These are phyloP conservation scores for Fusarium chaquense DNA, from an alignment of 2,329 filamentous ascomycete species.

Conservation along the genomic window DNA sequence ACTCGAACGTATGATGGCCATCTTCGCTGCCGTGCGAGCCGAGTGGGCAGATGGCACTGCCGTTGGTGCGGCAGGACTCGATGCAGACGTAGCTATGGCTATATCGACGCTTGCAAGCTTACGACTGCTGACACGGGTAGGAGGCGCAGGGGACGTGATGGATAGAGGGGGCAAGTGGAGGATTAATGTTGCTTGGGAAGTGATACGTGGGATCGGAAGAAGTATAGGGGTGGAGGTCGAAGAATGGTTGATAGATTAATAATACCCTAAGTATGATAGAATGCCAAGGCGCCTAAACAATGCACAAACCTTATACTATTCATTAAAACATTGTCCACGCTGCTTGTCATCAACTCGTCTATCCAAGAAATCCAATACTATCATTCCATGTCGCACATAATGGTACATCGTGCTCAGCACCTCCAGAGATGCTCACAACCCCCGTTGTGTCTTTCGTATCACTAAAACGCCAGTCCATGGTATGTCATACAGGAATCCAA, in stretches of 20 bases:
- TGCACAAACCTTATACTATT: neutral
- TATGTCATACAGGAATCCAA: conserved; percentile 36
- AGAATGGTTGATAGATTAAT: conserved; percentile 78
- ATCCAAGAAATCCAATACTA: conserved; percentile 31
- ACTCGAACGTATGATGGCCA: conserved; percentile 81
- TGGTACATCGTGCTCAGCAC: conserved; percentile 38
- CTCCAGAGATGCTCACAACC: conserved; percentile 10
- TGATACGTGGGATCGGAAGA: conserved; percentile 75
- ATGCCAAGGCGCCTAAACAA: neutral
- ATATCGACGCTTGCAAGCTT: conserved; percentile 80
- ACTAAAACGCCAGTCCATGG: conserved; percentile 39
- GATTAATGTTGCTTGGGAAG: conserved; percentile 83
- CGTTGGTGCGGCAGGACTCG: conserved; percentile 53
- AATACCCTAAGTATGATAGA: conserved; percentile 4
- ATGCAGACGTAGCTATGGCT: conserved; percentile 70
- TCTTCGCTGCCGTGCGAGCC: conserved; percentile 74
- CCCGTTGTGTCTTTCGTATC: conserved; percentile 12
- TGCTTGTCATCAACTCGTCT: conserved; percentile 33
- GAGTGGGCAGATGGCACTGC: conserved; percentile 61
- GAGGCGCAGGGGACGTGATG: conserved; percentile 70
- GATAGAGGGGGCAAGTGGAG: conserved; percentile 81
- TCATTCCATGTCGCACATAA: conserved; percentile 42
- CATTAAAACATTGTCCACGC: conserved; percentile 9
- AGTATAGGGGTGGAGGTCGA: conserved; percentile 82
- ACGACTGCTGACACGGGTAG: conserved; percentile 75